These are phyloP conservation scores for Syzygium grande DNA, from an alignment of 345 rosid species.

Conservation along the genomic window DNA sequence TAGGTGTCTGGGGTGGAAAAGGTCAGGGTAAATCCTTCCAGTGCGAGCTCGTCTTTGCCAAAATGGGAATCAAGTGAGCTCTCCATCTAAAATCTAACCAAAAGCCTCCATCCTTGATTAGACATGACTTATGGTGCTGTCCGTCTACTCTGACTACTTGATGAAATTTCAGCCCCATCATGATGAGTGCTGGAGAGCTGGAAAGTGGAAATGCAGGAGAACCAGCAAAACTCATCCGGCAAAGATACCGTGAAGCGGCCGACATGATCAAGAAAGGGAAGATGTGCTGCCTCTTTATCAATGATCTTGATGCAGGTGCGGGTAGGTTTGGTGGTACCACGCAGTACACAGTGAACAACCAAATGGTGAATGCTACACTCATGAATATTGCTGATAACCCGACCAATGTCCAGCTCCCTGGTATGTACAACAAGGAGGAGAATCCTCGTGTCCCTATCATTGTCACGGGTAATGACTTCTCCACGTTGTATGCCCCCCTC, in stretches of 20 bases:
- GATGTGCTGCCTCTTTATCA: slow-evolving; percentile 18
- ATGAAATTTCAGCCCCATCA: slow-evolving; percentile 6
- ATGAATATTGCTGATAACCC: slow-evolving; percentile 16
- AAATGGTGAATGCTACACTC: slow-evolving; percentile 17
- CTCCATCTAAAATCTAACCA: neutral
- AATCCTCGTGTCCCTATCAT: slow-evolving; percentile 14
- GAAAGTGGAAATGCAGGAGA: slow-evolving; percentile 14
- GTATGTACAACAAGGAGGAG: slow-evolving; percentile 19
- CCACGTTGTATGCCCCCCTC: slow-evolving; percentile 15
- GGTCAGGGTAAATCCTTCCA: slow-evolving; percentile 14
- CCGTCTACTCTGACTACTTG: neutral
- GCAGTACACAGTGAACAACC: slow-evolving; percentile 17
- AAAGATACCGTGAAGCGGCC: slow-evolving; percentile 10
- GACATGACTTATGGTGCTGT: neutral
- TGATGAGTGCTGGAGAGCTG: slow-evolving; percentile 16
- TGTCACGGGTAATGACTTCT: slow-evolving; percentile 13
- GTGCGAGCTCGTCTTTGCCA: slow-evolving; percentile 7
- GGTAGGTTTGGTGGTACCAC: slow-evolving; percentile 14
- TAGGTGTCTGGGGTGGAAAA: slow-evolving; percentile 10
- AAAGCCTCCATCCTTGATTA: neutral
- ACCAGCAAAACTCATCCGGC: slow-evolving; percentile 12
- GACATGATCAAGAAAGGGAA: slow-evolving; percentile 13
- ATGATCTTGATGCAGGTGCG: slow-evolving; percentile 14
- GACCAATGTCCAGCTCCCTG: slow-evolving; percentile 15
- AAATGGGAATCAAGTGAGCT: slow-evolving; percentile 11